These are phyloP conservation scores for Cryptococcus sp. DNA, from an alignment of 1,284 basidiomycete species.

Conservation along the genomic window DNA sequence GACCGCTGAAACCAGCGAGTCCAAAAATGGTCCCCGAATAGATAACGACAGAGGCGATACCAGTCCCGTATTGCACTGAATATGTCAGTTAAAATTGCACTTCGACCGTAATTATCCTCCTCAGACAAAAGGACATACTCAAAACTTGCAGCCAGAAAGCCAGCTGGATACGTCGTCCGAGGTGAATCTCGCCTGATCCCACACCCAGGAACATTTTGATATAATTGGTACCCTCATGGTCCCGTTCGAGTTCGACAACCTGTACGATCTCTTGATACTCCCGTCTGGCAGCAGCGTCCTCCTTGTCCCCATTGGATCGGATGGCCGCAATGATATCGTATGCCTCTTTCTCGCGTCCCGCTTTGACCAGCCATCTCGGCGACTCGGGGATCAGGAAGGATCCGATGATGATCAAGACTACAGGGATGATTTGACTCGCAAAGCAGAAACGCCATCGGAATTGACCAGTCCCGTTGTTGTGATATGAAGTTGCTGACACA, in stretches of 20 bases:
- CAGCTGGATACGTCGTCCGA: constrained; percentile 16
- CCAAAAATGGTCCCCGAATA: constrained; percentile 19
- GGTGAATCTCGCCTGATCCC: constrained; percentile 12
- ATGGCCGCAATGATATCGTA: constrained; percentile 21
- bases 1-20: constrained; percentile 18
- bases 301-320: constrained; percentile 13
- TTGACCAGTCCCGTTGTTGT: constrained; percentile 12
- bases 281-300: constrained; percentile 11
- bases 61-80: not conserved
- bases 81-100: too few species aligned
- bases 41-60: not conserved
- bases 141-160: constrained; percentile 20
- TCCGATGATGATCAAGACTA: constrained; percentile 17
- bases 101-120: too few species aligned
- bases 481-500: constrained; percentile 8
- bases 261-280: constrained; percentile 24
- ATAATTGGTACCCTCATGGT: constrained; percentile 14
- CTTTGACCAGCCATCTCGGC: constrained; percentile 30
- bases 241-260: constrained; percentile 12
- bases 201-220: constrained; percentile 22
- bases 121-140: too few species aligned
- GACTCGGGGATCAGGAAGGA: constrained; percentile 29
- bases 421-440: constrained; percentile 18
- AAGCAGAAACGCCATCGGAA: constrained; percentile 18
- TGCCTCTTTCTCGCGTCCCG: constrained; percentile 29